These are phyloP conservation scores for Mortierella sp. DNA, from an alignment of 371 early-diverging fungal species.

Conservation along the genomic window DNA sequence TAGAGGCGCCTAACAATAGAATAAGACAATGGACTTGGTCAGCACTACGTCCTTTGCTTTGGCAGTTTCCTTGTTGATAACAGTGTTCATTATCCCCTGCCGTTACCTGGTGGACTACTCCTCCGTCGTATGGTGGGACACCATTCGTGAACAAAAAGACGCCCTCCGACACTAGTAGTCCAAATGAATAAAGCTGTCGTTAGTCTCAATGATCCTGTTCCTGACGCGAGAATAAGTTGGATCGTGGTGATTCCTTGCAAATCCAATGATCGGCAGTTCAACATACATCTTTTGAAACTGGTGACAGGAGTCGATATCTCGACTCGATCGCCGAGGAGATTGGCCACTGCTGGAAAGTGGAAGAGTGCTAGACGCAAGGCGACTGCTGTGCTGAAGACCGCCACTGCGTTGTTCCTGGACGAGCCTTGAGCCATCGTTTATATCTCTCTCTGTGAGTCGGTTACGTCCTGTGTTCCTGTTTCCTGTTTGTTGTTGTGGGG, in stretches of 20 bases:
- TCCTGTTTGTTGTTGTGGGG: neutral
- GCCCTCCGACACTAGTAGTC: conserved; percentile 85
- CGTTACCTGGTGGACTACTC: conserved; percentile 86
- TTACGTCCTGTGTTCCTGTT: neutral
- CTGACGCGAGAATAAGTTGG: neutral
- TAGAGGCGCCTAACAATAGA: conserved; percentile 74
- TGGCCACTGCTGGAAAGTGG: conserved; percentile 62
- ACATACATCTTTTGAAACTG: conserved; percentile 83
- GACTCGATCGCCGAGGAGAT: conserved; percentile 66
- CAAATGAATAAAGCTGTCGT: neutral
- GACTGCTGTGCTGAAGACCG: conserved; percentile 44
- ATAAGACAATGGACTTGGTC: neutral
- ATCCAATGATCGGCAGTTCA: neutral
- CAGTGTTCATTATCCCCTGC: neutral
- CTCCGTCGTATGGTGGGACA: conserved; percentile 92
- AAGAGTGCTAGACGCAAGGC: conserved; percentile 64
- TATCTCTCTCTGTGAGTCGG: neutral
- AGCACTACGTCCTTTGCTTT: neutral
- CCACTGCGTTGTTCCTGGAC: conserved; percentile 1
- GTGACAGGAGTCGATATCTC: conserved; percentile 91
- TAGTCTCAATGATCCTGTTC: neutral
- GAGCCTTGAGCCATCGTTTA: conserved; percentile 1
- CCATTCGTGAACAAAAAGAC: conserved; percentile 82
- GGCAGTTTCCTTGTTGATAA: neutral
- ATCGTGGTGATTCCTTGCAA: neutral